Conservation (phyloP, 2,329 filamentous ascomycete genomes). For the Aaosphaeria arxii region DNA sequence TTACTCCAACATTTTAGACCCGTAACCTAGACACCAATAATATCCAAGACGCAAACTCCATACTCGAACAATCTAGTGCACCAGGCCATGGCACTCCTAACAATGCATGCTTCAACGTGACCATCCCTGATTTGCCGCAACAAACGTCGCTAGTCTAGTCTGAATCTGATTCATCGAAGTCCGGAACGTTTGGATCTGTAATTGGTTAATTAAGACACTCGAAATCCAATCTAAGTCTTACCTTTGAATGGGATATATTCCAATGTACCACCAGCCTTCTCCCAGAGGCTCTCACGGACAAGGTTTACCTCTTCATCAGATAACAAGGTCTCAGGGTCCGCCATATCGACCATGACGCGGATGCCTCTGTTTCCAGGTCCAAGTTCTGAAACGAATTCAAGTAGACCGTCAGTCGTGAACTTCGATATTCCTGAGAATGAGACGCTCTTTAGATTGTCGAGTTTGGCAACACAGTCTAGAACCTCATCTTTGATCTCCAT, state of each 20-base stretch:
- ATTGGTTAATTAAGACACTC: constrained; percentile 3
- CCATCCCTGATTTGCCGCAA: too few relatives aligned
- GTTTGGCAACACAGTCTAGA: constrained; percentile 42
- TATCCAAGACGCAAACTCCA: too few relatives aligned
- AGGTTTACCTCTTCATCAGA: constrained; percentile 37
- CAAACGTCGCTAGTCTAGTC: too few relatives aligned
- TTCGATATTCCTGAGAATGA: constrained; percentile 54
- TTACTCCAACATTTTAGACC: too few relatives aligned
- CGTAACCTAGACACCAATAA: too few relatives aligned
- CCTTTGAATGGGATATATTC: constrained; percentile 45
- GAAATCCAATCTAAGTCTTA: constrained; percentile 14
- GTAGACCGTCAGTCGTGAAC: constrained; percentile 54
- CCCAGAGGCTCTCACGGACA: constrained; percentile 36
- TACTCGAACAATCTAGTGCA: too few relatives aligned
- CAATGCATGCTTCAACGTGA: too few relatives aligned
- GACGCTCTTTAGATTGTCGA: constrained; percentile 51
- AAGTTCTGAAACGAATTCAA: constrained; percentile 42
- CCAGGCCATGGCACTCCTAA: too few relatives aligned
- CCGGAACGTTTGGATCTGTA: constrained; percentile 44
- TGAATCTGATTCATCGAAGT: constrained; percentile 29
- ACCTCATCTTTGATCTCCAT: constrained; percentile 52
- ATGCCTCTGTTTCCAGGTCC: constrained; percentile 42
- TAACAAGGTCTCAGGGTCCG: constrained; percentile 42
- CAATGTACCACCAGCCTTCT: constrained; percentile 42
- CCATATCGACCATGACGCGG: constrained; percentile 43